These are phyloP conservation scores for Apiospora saccharicola DNA, from an alignment of 2,329 filamentous ascomycete species.

Conservation along the genomic window DNA sequence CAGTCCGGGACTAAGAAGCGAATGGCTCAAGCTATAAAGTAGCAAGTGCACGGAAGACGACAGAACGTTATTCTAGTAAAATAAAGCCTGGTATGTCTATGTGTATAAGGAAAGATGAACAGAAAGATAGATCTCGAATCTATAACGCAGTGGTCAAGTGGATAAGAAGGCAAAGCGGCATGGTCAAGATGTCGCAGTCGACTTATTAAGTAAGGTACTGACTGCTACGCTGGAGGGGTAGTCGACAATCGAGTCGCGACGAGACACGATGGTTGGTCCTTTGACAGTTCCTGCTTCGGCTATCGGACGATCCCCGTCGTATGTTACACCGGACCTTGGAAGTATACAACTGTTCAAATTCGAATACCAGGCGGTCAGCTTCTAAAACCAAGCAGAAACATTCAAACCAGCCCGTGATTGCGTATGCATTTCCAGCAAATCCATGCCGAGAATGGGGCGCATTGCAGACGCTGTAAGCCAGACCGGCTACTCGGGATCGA, in stretches of 20 bases:
- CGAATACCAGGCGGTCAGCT: neutral
- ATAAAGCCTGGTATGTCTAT: neutral
- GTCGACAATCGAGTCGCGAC: neutral
- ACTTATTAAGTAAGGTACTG: neutral
- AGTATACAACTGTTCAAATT: neutral
- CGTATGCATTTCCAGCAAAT: neutral
- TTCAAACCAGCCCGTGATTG: neutral
- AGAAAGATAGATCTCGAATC: neutral
- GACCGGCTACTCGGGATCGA: constrained; percentile 17
- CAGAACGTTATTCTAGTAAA: neutral
- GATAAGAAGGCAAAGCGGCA: constrained; percentile 6
- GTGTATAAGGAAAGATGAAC: neutral
- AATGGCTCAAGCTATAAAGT: constrained; percentile 1
- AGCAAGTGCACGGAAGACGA: neutral
- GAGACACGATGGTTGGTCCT: neutral
- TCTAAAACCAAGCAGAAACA: neutral
- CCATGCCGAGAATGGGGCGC: constrained; percentile 19
- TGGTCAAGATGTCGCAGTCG: constrained; percentile 4
- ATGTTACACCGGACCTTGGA: neutral
- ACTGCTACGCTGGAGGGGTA: neutral
- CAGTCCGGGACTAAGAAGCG: neutral
- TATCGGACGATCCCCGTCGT: constrained; percentile 3
- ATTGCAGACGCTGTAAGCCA: neutral
- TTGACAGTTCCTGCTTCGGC: neutral
- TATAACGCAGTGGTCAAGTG: neutral